Evolutionary conservation across 1,139 yeast genomes (phyloP).

Genomic region (Taphrina populina): DNA sequence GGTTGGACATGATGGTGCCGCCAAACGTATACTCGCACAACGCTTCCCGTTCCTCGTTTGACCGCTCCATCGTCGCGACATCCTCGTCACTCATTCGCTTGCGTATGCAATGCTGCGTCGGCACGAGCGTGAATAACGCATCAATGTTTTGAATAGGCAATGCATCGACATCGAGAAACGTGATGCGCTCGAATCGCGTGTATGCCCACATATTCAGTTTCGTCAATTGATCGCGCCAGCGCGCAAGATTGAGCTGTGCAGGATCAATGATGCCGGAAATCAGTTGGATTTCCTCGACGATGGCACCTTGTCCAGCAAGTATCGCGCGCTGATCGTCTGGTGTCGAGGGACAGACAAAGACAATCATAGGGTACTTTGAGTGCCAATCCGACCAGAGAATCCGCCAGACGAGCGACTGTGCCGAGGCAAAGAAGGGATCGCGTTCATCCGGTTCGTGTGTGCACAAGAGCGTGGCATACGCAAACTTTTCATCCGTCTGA

Average conservation of each 20-base stretch:
- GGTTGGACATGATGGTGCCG: constrained; percentile 13
- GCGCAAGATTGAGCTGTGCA: not conserved
- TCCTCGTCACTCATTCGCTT: constrained; percentile 7
- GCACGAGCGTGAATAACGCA: constrained; percentile 47
- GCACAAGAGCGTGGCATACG: constrained; percentile 19
- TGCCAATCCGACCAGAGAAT: constrained; percentile 22
- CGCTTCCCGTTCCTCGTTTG: not conserved
- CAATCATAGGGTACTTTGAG: constrained; percentile 10
- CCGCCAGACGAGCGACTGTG: constrained; percentile 17
- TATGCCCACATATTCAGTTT: constrained; percentile 57
- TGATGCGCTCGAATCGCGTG: constrained; percentile 57
- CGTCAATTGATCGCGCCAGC: constrained; percentile 40
- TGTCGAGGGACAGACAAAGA: constrained; percentile 23
- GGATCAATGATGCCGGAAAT: constrained; percentile 7
- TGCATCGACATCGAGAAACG: constrained; percentile 81
- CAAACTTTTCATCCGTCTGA: not conserved
- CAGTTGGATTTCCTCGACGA: constrained; percentile 9
- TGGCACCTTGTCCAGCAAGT: constrained; percentile 19
- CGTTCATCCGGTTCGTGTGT: constrained; percentile 14
- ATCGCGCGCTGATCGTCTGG: constrained; percentile 5
- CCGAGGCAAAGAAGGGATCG: constrained; percentile 17
- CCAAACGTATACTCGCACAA: constrained; percentile 11
- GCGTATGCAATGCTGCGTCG: constrained; percentile 11
- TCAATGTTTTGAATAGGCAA: constrained; percentile 57
- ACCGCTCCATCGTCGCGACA: not conserved